phyloP scores from a whole-genome alignment of 495 filamentous ascomycete species.

The Neurospora tetraspora region DNA sequence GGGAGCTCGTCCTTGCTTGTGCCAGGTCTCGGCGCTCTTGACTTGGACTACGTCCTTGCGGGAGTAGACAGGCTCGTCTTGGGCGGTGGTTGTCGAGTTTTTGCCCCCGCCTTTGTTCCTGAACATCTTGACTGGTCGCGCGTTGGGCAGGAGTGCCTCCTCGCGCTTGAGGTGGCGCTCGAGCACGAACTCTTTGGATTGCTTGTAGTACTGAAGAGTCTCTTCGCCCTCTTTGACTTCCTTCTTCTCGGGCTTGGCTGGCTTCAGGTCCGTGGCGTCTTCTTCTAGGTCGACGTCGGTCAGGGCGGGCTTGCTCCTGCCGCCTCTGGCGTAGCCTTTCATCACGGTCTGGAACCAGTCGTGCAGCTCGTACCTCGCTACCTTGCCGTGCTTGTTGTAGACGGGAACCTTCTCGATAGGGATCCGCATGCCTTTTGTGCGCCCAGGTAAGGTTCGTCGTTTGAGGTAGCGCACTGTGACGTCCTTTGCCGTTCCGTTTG shows the following conservation, averaged over 20 bases:
- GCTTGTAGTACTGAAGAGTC: slow-evolving; percentile 77
- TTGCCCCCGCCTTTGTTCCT: slow-evolving; percentile 39
- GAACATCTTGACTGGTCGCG: slow-evolving; percentile 66
- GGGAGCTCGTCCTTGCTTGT: slow-evolving; percentile 83
- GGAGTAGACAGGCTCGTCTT: slow-evolving; percentile 70
- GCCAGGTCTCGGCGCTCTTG: slow-evolving; percentile 92
- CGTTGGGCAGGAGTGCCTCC: slow-evolving; percentile 68
- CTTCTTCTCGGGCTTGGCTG: slow-evolving; percentile 59
- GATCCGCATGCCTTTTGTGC: slow-evolving; percentile 79
- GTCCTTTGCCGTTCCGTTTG: slow-evolving; percentile 86
- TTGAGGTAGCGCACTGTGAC: slow-evolving; percentile 89
- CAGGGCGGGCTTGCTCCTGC: slow-evolving; percentile 31
- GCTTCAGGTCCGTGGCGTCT: slow-evolving; percentile 62
- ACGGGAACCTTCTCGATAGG: slow-evolving; percentile 67
- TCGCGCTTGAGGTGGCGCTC: slow-evolving; percentile 85
- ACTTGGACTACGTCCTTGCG: slow-evolving; percentile 75
- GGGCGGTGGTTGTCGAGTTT: slow-evolving; percentile 54
- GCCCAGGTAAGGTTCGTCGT: slow-evolving; percentile 72
- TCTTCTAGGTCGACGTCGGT: slow-evolving; percentile 70
- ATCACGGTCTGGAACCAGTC: slow-evolving; percentile 84
- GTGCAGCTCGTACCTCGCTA: slow-evolving; percentile 56
- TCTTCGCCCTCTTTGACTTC: slow-evolving; percentile 64
- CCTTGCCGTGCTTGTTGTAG: slow-evolving; percentile 60
- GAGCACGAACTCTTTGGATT: slow-evolving; percentile 75
- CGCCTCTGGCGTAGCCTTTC: slow-evolving; percentile 56